Conservation (phyloP, 805 yeast genomes). For the Candida andamanensis region DNA sequence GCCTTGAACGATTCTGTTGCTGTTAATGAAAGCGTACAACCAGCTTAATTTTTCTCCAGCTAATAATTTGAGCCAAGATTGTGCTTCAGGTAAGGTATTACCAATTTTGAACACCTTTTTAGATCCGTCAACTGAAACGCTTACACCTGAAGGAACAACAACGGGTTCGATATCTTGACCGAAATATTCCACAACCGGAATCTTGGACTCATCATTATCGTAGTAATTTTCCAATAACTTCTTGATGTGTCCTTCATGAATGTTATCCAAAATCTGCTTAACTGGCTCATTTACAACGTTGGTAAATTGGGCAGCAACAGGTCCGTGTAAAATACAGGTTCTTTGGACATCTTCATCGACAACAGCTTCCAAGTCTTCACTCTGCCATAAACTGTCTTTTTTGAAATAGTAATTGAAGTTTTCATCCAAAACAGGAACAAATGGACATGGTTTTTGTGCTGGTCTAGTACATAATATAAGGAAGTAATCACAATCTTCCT, state of each 20-base stretch:
- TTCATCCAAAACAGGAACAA: constrained; percentile 91
- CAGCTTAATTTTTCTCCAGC: constrained; percentile 79
- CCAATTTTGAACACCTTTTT: constrained; percentile 37
- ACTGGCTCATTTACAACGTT: constrained; percentile 88
- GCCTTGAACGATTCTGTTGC: constrained; percentile 81
- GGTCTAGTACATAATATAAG: constrained; percentile 78
- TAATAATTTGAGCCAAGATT: constrained; percentile 69
- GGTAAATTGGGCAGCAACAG: constrained; percentile 94
- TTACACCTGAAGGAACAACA: constrained; percentile 21
- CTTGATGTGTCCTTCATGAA: constrained; percentile 85
- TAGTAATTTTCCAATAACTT: constrained; percentile 66
- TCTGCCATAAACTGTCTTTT: constrained; percentile 99
- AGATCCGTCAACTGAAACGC: constrained; percentile 27
- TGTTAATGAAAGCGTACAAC: constrained; percentile 86
- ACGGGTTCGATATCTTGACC: constrained; percentile 34
- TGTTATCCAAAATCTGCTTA: constrained; percentile 78
- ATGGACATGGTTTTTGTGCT: constrained; percentile 94
- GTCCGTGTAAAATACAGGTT: constrained; percentile 98
- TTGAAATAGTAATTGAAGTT: constrained; percentile 94
- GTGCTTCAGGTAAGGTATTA: constrained; percentile 28
- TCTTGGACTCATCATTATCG: constrained; percentile 58
- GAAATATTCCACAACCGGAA: constrained; percentile 88
- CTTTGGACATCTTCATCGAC: constrained; percentile 94
- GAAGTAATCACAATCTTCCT: constrained; percentile 94
- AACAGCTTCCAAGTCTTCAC: constrained; percentile 94